Percentiles rank a stretch among this genome's conserved stretches.
phyloP scores from a whole-genome alignment of 306 rosid species.

The Prosopis cineraria region DNA sequence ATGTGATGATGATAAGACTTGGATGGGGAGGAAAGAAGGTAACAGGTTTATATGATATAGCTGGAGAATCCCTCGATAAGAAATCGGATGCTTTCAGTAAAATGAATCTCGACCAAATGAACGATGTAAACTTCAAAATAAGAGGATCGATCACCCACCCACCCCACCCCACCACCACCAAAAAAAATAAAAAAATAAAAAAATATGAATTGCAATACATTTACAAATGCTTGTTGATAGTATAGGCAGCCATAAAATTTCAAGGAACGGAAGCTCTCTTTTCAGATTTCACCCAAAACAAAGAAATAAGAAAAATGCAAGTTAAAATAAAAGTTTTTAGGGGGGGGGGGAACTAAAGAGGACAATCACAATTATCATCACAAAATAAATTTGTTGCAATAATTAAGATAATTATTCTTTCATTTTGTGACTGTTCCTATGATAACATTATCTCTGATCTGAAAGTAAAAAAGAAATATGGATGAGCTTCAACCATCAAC shows the following conservation, averaged over 20 bases:
- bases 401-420: constrained; percentile 20
- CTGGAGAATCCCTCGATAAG: background rate
- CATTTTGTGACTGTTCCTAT: constrained; percentile 11
- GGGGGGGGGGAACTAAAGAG: background rate
- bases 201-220: background rate
- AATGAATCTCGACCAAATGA: background rate
- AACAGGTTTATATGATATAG: background rate
- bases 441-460: constrained; percentile 25
- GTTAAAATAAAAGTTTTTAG: background rate
- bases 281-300: too few species aligned
- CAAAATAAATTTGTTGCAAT: constrained; percentile 3
- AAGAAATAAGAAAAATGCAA: constrained; percentile 14
- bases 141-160: background rate
- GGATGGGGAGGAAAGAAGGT: background rate
- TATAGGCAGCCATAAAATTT: constrained; percentile 5
- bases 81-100: background rate
- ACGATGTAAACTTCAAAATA: background rate
- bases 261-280: background rate
- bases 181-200: background rate
- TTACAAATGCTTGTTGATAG: background rate
- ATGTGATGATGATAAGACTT: background rate
- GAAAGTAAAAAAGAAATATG: constrained; percentile 27
- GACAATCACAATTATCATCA: constrained; percentile 14
- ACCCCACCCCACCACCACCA: too few species aligned
- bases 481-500: background rate